Evolutionary conservation across 2,329 filamentous ascomycete species (phyloP).

Genomic region (Claviceps cyperi): DNA sequence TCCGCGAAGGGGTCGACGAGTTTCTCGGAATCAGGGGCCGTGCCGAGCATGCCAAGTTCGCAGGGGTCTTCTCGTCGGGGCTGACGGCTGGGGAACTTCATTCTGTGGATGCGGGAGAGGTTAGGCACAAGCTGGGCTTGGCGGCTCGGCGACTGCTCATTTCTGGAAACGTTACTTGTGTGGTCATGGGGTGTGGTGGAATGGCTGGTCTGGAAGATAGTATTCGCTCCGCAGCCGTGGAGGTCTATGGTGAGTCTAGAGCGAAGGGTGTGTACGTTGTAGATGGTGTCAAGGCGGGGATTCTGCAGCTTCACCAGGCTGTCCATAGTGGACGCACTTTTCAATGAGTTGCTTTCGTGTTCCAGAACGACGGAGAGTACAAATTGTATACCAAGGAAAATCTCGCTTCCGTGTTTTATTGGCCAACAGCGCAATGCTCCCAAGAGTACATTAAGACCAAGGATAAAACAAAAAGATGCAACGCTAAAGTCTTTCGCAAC

Average conservation of each 20-base stretch:
- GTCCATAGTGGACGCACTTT: constrained; percentile 30
- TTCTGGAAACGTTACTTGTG: constrained; percentile 42
- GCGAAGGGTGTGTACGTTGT: constrained; percentile 39
- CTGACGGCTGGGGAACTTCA: constrained; percentile 71
- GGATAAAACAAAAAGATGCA: background rate
- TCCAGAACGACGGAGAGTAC: background rate
- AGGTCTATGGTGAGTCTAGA: constrained; percentile 23
- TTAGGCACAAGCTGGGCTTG: constrained; percentile 49
- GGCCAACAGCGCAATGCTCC: too few species aligned
- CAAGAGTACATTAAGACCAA: background rate
- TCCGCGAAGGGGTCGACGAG: constrained; percentile 47
- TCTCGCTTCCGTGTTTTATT: too few species aligned
- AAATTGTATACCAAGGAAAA: background rate
- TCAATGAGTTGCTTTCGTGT: constrained; percentile 1
- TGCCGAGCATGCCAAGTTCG: constrained; percentile 40
- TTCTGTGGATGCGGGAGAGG: constrained; percentile 46
- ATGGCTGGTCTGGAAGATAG: constrained; percentile 76
- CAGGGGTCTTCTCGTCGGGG: constrained; percentile 70
- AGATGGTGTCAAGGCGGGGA: constrained; percentile 63
- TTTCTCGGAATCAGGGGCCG: constrained; percentile 41
- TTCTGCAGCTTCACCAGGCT: constrained; percentile 45
- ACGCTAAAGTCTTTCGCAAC: background rate
- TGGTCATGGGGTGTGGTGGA: constrained; percentile 79
- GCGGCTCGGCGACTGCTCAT: constrained; percentile 54
- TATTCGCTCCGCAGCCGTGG: constrained; percentile 54